These are phyloP conservation scores for Backusella mclennaniae DNA, from an alignment of 192 early-diverging fungal species.

Conservation along the genomic window DNA sequence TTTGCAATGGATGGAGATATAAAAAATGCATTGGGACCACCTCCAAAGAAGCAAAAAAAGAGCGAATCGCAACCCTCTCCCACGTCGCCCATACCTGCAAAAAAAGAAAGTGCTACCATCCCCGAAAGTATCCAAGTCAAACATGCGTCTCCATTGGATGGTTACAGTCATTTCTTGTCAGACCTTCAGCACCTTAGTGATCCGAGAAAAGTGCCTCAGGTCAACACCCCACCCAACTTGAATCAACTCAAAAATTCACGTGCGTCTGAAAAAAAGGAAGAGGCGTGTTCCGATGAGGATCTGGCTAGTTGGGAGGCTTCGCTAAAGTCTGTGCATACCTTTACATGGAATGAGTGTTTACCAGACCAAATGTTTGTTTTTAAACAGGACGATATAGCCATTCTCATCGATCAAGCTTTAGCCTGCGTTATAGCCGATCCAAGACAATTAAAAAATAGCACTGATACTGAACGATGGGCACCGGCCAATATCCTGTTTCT, in stretches of 20 bases:
- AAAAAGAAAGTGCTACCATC: not conserved
- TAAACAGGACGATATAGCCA: slow-evolving; percentile 61
- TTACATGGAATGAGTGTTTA: slow-evolving; percentile 80
- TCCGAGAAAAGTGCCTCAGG: slow-evolving; percentile 37
- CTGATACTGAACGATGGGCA: slow-evolving; percentile 57
- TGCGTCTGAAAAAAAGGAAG: not conserved
- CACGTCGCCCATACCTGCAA: slow-evolving; percentile 1
- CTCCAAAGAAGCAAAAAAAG: not conserved
- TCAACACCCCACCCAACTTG: slow-evolving; percentile 20
- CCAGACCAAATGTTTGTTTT: slow-evolving; percentile 96
- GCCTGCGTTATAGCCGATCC: slow-evolving; percentile 53
- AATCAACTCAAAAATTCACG: not conserved
- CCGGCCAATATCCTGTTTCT: slow-evolving; percentile 88
- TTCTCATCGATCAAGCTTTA: slow-evolving; percentile 70
- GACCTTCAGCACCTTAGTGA: slow-evolving; percentile 17
- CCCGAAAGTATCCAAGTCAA: slow-evolving; percentile 1
- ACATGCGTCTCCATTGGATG: slow-evolving; percentile 17
- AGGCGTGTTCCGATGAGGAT: not conserved
- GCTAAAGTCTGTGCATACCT: slow-evolving; percentile 33
- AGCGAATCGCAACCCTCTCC: not conserved
- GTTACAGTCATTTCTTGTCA: slow-evolving; percentile 15
- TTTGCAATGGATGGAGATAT: slow-evolving; percentile 44
- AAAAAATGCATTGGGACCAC: slow-evolving; percentile 9
- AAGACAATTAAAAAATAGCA: slow-evolving; percentile 54
- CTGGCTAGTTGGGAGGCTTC: slow-evolving; percentile 3